Conservation (phyloP, 768 basidiomycete species). For the Grammothele lineata region DNA sequence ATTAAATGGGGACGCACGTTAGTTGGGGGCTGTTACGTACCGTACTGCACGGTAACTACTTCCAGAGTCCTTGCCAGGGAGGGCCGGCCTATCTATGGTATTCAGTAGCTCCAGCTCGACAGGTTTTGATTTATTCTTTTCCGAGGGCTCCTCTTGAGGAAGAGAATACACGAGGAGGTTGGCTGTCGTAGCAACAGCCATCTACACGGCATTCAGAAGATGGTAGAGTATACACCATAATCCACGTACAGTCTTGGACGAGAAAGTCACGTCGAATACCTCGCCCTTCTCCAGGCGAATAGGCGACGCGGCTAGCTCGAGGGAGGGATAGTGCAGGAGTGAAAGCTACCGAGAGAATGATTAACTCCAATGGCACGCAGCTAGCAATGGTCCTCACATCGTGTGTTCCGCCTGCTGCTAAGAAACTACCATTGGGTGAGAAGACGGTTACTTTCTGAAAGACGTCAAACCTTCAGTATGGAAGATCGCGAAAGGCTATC, state of each 20-base stretch:
- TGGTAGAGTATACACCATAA: neutral
- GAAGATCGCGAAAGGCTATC: too few species aligned
- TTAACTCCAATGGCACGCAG: too few species aligned
- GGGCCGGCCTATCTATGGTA: constrained; percentile 50
- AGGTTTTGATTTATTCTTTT: constrained; percentile 36
- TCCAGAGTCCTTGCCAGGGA: constrained; percentile 40
- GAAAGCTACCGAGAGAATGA: constrained; percentile 15
- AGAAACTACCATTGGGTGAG: constrained; percentile 59
- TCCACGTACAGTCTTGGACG: constrained; percentile 50
- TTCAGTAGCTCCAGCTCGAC: constrained; percentile 39
- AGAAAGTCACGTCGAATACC: constrained; percentile 85
- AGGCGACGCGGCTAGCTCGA: constrained; percentile 38
- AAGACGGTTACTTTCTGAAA: constrained; percentile 82
- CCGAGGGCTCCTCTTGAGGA: constrained; percentile 36
- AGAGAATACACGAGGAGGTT: constrained; percentile 61
- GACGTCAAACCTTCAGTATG: constrained; percentile 3
- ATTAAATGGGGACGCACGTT: too few species aligned
- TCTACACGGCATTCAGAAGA: constrained; percentile 32
- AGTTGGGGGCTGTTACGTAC: constrained; percentile 27
- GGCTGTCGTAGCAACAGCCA: constrained; percentile 62
- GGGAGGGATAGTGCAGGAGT: constrained; percentile 22
- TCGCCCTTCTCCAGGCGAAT: constrained; percentile 63
- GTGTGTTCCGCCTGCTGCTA: constrained; percentile 72
- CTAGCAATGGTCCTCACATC: constrained; percentile 50
- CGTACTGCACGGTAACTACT: constrained; percentile 65